Evolutionary conservation across 2,329 filamentous ascomycete genomes (phyloP).

Genomic region (Colletotrichum sp.): DNA sequence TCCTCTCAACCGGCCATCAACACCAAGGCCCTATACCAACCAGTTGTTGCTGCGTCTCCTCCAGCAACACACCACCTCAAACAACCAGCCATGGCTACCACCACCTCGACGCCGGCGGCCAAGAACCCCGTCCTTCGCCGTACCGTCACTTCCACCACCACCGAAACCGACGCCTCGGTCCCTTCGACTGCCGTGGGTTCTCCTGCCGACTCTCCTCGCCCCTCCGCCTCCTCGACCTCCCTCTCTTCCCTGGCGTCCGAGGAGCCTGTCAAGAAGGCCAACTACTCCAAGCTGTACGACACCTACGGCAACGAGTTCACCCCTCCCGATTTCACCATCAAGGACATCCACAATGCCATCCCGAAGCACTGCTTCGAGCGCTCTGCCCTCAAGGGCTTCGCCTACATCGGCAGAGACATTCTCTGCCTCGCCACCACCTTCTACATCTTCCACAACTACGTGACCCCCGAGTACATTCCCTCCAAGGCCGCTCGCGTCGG

Average conservation of each 20-base stretch:
- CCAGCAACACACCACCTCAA: background rate
- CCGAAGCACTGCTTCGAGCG: conserved; percentile 97
- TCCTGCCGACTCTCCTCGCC: conserved; percentile 64
- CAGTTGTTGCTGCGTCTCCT: background rate
- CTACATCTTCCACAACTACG: conserved; percentile 85
- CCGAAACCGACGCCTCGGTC: conserved; percentile 49
- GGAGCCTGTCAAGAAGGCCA: conserved; percentile 48
- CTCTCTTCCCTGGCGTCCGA: conserved; percentile 86
- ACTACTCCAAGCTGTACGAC: conserved; percentile 77
- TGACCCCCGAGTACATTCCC: conserved; percentile 84
- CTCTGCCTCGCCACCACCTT: conserved; percentile 77
- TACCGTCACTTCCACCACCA: conserved; percentile 46
- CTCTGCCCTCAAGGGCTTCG: conserved; percentile 75
- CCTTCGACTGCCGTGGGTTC: conserved; percentile 64
- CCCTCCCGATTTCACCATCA: conserved; percentile 95
- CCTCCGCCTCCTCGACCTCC: conserved; percentile 83
- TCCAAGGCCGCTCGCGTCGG: conserved; percentile 68
- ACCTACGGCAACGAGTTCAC: conserved; percentile 95
- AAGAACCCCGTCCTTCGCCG: conserved; percentile 53
- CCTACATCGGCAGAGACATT: conserved; percentile 86
- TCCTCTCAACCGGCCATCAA: conserved; percentile 1
- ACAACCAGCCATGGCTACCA: conserved; percentile 48
- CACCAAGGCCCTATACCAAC: background rate
- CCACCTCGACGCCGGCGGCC: conserved; percentile 46
- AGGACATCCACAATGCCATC: conserved; percentile 95